Conservation (phyloP, 495 filamentous ascomycete genomes). For the Hypoxylon rickii region DNA sequence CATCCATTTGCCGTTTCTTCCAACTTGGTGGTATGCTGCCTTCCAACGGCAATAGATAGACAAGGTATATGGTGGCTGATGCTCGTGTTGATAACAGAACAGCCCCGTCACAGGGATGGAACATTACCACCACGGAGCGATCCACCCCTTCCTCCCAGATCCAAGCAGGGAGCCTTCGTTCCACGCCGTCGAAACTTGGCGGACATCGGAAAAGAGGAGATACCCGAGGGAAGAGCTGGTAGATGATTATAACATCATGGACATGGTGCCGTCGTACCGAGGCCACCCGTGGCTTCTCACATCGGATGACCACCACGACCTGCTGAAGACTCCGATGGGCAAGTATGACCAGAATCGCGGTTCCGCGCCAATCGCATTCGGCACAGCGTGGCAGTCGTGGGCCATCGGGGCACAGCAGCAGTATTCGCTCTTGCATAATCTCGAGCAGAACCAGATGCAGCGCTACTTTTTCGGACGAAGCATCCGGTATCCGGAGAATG, state of each 20-base stretch:
- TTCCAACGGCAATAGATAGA: too few relatives aligned
- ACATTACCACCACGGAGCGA: conserved; percentile 52
- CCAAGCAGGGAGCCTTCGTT: conserved; percentile 20
- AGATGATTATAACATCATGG: conserved; percentile 33
- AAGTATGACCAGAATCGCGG: conserved; percentile 37
- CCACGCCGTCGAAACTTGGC: conserved; percentile 29
- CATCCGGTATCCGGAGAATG: conserved; percentile 27
- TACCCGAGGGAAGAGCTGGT: conserved; percentile 29
- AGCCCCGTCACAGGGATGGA: conserved; percentile 51
- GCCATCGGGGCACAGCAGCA: conserved; percentile 58
- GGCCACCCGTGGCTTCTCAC: conserved; percentile 54
- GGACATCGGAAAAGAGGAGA: conserved; percentile 26
- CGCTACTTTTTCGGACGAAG: conserved; percentile 54
- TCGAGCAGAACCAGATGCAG: conserved; percentile 51
- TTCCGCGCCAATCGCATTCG: conserved; percentile 33
- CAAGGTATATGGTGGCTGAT: too few relatives aligned
- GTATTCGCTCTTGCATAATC: conserved; percentile 58
- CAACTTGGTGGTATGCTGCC: conserved; percentile 58
- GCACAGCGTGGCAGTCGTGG: conserved; percentile 51
- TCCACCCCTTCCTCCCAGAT: conserved; percentile 55
- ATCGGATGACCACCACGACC: conserved; percentile 41
- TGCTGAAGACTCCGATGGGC: conserved; percentile 50
- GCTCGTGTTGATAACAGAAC: too few relatives aligned
- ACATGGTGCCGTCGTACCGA: conserved; percentile 38
- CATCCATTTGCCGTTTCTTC: conserved; percentile 54